Base-by-base conservation (phyloP, 352 stramenopile species). In the Phytophthora sp. region DNA sequence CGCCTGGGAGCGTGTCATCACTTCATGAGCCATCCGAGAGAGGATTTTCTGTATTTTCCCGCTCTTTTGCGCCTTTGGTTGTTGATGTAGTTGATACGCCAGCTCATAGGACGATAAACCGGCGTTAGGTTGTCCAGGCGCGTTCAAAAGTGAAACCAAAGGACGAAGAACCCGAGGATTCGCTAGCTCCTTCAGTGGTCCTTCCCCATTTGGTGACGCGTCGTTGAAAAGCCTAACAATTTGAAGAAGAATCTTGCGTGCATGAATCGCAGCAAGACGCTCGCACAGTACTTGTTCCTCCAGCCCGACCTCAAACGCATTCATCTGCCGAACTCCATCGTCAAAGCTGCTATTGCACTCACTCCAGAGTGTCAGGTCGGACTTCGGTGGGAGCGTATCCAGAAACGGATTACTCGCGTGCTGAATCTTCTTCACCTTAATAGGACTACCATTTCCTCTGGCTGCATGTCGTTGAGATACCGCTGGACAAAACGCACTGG, bases 1-100 rank as follows among this genome's bases (percentile, higher is more conserved):
- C 0, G 74, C 27, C 0, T 66, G 35, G 7, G 83, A 86, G 4
- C 57, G 45, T 0, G 23, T 50, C 66, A 93, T 82, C 21, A 75
- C 59, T 7, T 90, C 80, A 16, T 57, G 36, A 7, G 70, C 58
- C 18, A 82, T 80, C 9, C 87, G 82, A n/a, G 66, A 62, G 1
- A 95, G 69, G 18, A 95, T 93, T 18, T 81, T 72, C 47, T 95
- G 87, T 15, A 87, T 70, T 12, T 81, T 84, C 0, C 71, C 76
- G 16, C 52, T 57, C 8, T 66, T 67, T 57, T 71, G 67, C 15
- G 50, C 53, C 16, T 73, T 69, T 20, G 23, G 30, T 15, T 73
- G 71, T 7, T 69, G 50, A 24, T 71, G 63, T 12, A 76, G 23
- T 15, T 75, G 44, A 24, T 65, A 58, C 1, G 59, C 47, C 7